Percentiles rank a stretch among this genome's conserved stretches.
These are phyloP conservation scores for Hagleromyces aurorensis DNA, from an alignment of 805 yeast species.

Conservation along the genomic window DNA sequence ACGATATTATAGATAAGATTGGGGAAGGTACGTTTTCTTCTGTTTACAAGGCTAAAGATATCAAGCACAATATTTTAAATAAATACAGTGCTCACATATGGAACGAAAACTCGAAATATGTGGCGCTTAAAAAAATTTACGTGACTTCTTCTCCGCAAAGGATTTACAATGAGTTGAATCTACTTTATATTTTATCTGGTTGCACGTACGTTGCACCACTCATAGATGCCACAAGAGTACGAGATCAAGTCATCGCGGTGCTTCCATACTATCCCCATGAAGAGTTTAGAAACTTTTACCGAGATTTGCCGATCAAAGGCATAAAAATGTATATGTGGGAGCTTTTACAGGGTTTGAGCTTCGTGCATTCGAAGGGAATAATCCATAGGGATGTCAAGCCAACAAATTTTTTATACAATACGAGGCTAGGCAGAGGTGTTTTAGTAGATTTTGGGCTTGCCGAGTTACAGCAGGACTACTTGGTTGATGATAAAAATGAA, in stretches of 20 bases:
- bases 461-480: conserved; percentile 41
- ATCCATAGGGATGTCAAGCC: conserved; percentile 93
- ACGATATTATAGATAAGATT: conserved; percentile 34
- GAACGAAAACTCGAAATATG: conserved; percentile 37
- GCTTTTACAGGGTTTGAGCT: conserved; percentile 59
- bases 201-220: conserved; percentile 78
- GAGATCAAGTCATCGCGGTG: conserved; percentile 90
- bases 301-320: conserved; percentile 72
- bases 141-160: conserved; percentile 93
- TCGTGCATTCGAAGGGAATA: conserved; percentile 64
- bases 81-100: conserved; percentile 27
- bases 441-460: conserved; percentile 91
- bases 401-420: conserved; percentile 57
- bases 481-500: conserved; percentile 8
- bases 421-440: conserved; percentile 71
- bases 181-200: conserved; percentile 62
- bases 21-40: conserved; percentile 90
- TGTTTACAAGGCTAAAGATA: conserved; percentile 45
- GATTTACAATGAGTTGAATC: conserved; percentile 77
- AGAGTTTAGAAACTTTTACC: conserved; percentile 80
- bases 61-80: conserved; percentile 28
- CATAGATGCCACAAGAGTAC: conserved; percentile 75
- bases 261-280: conserved; percentile 86
- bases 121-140: conserved; percentile 88
- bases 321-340: conserved; percentile 76